Conservation (phyloP, 139 green algal genomes). For the Closterium sp. region DNA sequence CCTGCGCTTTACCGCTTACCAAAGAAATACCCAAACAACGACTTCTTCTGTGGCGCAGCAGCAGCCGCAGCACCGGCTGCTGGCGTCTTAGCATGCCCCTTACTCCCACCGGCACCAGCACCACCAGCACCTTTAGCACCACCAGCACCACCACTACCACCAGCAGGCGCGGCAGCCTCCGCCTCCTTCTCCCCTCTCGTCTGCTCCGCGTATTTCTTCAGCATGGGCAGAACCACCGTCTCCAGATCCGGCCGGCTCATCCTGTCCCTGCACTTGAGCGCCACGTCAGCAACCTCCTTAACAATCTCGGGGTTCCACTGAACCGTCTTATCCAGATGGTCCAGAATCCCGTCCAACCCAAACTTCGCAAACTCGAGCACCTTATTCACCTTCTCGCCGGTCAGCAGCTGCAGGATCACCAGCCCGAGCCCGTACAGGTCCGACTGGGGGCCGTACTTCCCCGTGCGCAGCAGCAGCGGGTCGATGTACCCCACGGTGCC, state of each 20-base stretch:
- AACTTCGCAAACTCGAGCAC: constrained; percentile 8
- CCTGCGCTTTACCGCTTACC: not conserved
- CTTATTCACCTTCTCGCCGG: constrained; percentile 17
- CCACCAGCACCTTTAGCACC: not conserved
- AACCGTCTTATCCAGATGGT: constrained; percentile 1
- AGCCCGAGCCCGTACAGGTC: constrained; percentile 24
- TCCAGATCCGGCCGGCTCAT: not conserved
- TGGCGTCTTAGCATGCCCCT: not conserved
- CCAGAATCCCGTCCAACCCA: not conserved
- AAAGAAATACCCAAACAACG: not conserved
- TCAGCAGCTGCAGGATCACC: constrained; percentile 28
- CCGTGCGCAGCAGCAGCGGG: not conserved
- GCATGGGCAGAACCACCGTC: constrained; percentile 3
- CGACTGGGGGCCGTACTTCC: constrained; percentile 6
- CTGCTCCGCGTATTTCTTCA: not conserved
- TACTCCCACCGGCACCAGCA: not conserved
- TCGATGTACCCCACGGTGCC: constrained; percentile 22
- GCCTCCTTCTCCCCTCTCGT: not conserved
- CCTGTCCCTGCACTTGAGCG: not conserved
- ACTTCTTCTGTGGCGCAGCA: not conserved
- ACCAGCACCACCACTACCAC: not conserved
- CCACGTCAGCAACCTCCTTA: not conserved
- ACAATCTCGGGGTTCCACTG: constrained; percentile 1
- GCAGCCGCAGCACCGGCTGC: not conserved
- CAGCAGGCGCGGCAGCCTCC: not conserved